These are phyloP conservation scores for Penicillium dipodomyicola DNA, from an alignment of 495 filamentous ascomycete genomes.

Conservation along the genomic window DNA sequence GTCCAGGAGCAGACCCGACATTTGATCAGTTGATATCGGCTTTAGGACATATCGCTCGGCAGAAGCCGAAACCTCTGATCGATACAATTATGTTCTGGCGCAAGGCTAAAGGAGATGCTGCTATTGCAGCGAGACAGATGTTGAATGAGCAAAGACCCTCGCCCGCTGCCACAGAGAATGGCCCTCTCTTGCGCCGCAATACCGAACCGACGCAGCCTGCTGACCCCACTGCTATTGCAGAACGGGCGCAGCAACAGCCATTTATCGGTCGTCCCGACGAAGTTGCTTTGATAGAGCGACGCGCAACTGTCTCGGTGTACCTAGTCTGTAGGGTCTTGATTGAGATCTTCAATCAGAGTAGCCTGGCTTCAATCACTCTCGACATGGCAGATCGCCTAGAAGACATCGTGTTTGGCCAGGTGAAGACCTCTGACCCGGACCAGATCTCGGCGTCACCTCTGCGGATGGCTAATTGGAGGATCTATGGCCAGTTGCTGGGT, in stretches of 20 bases:
- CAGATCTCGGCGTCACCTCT: conserved; percentile 74
- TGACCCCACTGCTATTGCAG: conserved; percentile 28
- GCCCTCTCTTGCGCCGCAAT: conserved; percentile 49
- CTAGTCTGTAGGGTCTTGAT: conserved; percentile 90
- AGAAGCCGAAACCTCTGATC: conserved; percentile 92
- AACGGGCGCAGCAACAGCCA: conserved; percentile 26
- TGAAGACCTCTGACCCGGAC: conserved; percentile 83
- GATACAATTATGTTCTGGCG: conserved; percentile 98
- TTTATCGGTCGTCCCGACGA: conserved; percentile 62
- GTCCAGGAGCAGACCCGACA: conserved; percentile 79
- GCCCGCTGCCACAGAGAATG: conserved; percentile 32
- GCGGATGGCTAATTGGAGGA: conserved; percentile 88
- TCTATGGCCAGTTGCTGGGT: conserved; percentile 86
- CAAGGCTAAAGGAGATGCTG: conserved; percentile 88
- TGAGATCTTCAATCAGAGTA: conserved; percentile 90
- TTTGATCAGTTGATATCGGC: conserved; percentile 96
- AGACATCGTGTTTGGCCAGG: conserved; percentile 88
- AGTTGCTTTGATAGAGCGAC: conserved; percentile 74
- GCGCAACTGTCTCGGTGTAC: conserved; percentile 90
- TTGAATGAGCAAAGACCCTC: conserved; percentile 56
- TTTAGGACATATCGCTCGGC: conserved; percentile 86
- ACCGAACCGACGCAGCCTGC: conserved; percentile 50
- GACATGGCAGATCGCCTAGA: conserved; percentile 91
- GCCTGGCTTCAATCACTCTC: conserved; percentile 70
- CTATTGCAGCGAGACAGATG: conserved; percentile 58